Conservation (phyloP, 768 basidiomycete genomes). For the Russula sp. region DNA sequence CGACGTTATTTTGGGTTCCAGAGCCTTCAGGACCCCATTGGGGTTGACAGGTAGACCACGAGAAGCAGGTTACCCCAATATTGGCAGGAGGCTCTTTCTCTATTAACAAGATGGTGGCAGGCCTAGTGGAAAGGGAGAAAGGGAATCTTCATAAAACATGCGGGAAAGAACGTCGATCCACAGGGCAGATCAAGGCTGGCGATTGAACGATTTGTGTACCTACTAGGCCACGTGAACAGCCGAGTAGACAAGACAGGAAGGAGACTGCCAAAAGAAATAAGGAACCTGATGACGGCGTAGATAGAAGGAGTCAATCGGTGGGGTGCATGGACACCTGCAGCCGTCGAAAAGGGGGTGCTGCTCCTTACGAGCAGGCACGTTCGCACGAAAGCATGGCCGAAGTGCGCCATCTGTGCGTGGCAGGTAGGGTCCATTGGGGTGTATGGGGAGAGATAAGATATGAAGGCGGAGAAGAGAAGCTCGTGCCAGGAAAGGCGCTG, state of each 20-base stretch:
- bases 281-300: background rate
- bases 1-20: background rate
- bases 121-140: background rate
- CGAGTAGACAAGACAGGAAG: background rate
- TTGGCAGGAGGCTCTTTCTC: background rate
- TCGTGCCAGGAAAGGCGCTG: background rate
- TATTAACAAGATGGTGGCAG: background rate
- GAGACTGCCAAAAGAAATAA: background rate
- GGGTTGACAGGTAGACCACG: background rate
- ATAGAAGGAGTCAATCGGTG: background rate
- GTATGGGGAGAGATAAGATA: slow-evolving; percentile 2
- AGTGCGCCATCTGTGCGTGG: slow-evolving; percentile 1
- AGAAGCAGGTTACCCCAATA: background rate
- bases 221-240: background rate
- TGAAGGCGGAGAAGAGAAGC: slow-evolving; percentile 11
- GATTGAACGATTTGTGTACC: background rate
- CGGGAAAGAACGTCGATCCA: slow-evolving; percentile 8
- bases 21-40: background rate
- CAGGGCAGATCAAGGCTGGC: slow-evolving; percentile 1
- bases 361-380: slow-evolving; percentile 10
- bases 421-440: background rate
- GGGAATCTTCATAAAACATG: slow-evolving; percentile 3
- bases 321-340: slow-evolving; percentile 2
- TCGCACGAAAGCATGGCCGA: slow-evolving; percentile 3
- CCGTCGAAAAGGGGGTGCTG: slow-evolving; percentile 7